phyloP scores from a whole-genome alignment of 345 rosid species.

The Melaleuca alternifolia region DNA sequence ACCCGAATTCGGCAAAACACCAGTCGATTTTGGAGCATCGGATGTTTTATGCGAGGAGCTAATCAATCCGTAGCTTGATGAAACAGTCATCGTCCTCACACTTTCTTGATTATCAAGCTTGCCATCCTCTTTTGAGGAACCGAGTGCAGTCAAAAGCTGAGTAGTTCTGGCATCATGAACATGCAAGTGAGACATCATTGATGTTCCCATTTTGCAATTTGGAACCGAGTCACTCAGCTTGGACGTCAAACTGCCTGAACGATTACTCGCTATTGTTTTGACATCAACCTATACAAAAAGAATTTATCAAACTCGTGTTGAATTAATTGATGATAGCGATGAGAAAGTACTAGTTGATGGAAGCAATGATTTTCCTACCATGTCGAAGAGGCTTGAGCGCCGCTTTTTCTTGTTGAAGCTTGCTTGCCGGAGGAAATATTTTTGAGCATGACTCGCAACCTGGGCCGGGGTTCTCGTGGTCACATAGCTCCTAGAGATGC shows the following conservation, averaged over 20 bases:
- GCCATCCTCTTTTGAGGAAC: background rate
- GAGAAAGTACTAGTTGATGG: background rate
- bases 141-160: background rate
- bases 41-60: background rate
- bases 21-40: background rate
- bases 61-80: background rate
- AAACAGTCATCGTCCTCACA: background rate
- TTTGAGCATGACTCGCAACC: slow-evolving; percentile 67
- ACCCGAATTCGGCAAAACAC: background rate
- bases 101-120: background rate
- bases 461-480: slow-evolving; percentile 57
- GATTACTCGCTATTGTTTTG: background rate
- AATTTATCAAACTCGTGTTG: background rate
- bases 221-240: background rate
- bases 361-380: slow-evolving; percentile 10
- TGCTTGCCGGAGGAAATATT: slow-evolving; percentile 43
- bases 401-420: slow-evolving; percentile 33
- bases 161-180: background rate
- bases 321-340: background rate
- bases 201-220: background rate
- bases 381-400: slow-evolving; percentile 52
- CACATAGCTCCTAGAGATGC: slow-evolving; percentile 43
- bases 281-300: background rate
- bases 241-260: background rate
- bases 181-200: background rate